These are phyloP conservation scores for Globisporangium solare DNA, from an alignment of 352 stramenopile genomes.

Conservation along the genomic window DNA sequence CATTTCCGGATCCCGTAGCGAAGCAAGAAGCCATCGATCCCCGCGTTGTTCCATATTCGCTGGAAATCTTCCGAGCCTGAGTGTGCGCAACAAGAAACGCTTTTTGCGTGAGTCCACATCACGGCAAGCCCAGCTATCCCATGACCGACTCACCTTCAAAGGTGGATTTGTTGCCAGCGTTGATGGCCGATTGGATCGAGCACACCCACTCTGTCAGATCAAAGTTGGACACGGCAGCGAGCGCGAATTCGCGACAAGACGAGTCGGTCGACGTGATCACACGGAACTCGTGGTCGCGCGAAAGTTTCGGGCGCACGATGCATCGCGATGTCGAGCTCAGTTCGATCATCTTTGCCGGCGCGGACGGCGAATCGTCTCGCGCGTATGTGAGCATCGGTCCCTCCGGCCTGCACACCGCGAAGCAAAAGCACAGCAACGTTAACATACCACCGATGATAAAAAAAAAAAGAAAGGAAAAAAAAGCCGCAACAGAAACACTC, in stretches of 20 bases:
- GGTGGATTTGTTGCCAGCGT: slow-evolving; percentile 66
- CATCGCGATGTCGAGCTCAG: slow-evolving; percentile 76
- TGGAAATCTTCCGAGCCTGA: slow-evolving; percentile 46
- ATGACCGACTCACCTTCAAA: slow-evolving; percentile 47
- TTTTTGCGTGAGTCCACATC: neutral
- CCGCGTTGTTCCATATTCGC: slow-evolving; percentile 70
- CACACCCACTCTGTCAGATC: slow-evolving; percentile 83
- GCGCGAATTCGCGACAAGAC: slow-evolving; percentile 53
- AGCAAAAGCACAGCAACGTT: neutral
- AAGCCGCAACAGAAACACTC: neutral
- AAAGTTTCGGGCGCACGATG: slow-evolving; percentile 45
- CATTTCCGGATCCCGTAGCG: slow-evolving; percentile 82
- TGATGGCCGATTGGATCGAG: slow-evolving; percentile 79
- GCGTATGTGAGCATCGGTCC: slow-evolving; percentile 76
- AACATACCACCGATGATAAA: neutral
- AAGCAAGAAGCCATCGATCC: slow-evolving; percentile 77
- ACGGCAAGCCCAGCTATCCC: slow-evolving; percentile 5
- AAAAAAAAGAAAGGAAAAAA: neutral
- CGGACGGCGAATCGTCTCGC: slow-evolving; percentile 50
- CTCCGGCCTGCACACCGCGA: slow-evolving; percentile 32
- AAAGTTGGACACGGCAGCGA: slow-evolving; percentile 63
- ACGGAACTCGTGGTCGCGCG: slow-evolving; percentile 72
- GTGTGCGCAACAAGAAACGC: neutral
- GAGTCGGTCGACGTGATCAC: slow-evolving; percentile 74
- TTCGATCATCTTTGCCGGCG: slow-evolving; percentile 62